Conservation (phyloP, 179 eudicot genomes). For the Amaranthus tricolor region DNA sequence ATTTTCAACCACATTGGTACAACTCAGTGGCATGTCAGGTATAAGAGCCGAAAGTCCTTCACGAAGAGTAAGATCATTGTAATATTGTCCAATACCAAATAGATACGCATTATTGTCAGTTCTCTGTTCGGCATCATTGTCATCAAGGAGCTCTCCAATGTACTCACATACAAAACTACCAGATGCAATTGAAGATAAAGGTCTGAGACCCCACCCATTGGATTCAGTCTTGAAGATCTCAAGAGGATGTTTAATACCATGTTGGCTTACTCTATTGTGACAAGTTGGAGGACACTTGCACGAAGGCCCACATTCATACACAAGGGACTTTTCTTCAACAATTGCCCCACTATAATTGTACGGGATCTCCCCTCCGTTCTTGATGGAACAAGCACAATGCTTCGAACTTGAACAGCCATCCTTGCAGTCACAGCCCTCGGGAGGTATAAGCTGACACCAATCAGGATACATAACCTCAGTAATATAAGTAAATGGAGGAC, state of each 20-base stretch:
- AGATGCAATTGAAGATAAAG: conserved; percentile 56
- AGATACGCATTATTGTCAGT: conserved; percentile 64
- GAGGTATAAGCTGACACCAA: conserved; percentile 43
- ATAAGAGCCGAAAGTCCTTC: conserved; percentile 30
- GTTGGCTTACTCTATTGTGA: conserved; percentile 71
- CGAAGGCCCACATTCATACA: conserved; percentile 76
- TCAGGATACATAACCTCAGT: conserved; percentile 59
- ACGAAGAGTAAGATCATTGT: conserved; percentile 36
- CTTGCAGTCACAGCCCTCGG: conserved; percentile 60
- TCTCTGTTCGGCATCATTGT: conserved; percentile 67
- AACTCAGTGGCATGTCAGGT: conserved; percentile 21
- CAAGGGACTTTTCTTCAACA: conserved; percentile 59
- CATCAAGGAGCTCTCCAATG: conserved; percentile 68
- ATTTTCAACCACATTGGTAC: conserved; percentile 32
- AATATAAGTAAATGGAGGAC: conserved; percentile 60
- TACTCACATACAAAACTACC: conserved; percentile 88
- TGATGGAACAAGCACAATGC: conserved; percentile 53
- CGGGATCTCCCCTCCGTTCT: conserved; percentile 72
- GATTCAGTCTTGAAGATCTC: conserved; percentile 76
- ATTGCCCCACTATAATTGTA: conserved; percentile 63
- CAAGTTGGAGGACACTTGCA: conserved; percentile 76
- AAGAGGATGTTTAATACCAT: conserved; percentile 54
- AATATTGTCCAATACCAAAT: conserved; percentile 75
- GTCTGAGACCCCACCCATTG: conserved; percentile 86
- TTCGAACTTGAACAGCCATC: conserved; percentile 51